Conservation (phyloP, 208 protist species). For the Acanthamoeba triangularis region DNA sequence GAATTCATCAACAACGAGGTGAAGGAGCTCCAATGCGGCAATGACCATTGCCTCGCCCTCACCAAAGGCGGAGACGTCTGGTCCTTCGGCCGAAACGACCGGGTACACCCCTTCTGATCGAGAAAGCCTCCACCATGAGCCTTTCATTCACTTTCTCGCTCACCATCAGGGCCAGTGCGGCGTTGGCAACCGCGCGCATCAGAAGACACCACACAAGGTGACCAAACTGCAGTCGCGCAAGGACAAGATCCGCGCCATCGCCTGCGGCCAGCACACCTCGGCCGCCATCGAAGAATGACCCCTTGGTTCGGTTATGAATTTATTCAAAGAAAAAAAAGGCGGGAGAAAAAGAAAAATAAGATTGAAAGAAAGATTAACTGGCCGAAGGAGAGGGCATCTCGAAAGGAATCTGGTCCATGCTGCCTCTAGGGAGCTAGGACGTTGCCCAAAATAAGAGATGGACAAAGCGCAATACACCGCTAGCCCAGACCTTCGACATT, state of each 20-base stretch:
- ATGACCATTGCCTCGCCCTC: slow-evolving; percentile 14
- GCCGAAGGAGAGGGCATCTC: not conserved
- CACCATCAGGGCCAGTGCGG: not conserved
- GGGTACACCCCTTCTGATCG: not conserved
- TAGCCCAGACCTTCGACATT: not conserved
- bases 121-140: not conserved
- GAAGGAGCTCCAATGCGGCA: not conserved
- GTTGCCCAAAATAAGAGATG: too few species aligned
- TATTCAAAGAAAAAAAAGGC: not conserved
- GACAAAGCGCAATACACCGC: not conserved
- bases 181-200: slow-evolving; percentile 4
- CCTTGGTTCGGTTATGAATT: not conserved
- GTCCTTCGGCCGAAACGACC: slow-evolving; percentile 57
- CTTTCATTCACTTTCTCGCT: not conserved
- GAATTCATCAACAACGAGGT: slow-evolving; percentile 61
- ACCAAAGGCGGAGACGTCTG: slow-evolving; percentile 11
- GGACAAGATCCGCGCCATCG: slow-evolving; percentile 9
- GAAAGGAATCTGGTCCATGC: not conserved
- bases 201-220: slow-evolving; percentile 52
- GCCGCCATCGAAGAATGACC: not conserved
- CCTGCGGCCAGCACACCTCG: slow-evolving; percentile 35
- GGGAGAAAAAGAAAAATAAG: not conserved
- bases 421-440: not conserved
- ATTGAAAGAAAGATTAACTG: not conserved
- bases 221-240: slow-evolving; percentile 1